These are phyloP conservation scores for Pseudopithomyces maydicus DNA, from an alignment of 2,329 filamentous ascomycete genomes.

Conservation along the genomic window DNA sequence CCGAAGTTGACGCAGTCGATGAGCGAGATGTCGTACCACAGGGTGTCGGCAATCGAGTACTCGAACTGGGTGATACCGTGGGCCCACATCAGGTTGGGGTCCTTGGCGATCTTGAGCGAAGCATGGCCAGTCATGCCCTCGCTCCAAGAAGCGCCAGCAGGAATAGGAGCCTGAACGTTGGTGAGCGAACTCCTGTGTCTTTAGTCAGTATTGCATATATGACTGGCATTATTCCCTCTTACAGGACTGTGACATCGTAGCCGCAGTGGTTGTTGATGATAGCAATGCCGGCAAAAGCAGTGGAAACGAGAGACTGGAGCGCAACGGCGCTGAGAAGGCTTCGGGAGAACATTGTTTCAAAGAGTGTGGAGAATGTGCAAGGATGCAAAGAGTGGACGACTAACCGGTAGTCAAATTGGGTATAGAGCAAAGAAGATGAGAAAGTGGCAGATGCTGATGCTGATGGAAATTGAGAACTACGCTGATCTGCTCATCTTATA, in stretches of 20 bases:
- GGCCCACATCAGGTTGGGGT: slow-evolving; percentile 3
- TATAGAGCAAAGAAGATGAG: slow-evolving; percentile 7
- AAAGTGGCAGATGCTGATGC: slow-evolving; percentile 5
- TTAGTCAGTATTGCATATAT: not conserved
- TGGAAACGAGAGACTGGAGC: slow-evolving; percentile 9
- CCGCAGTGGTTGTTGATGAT: slow-evolving; percentile 16
- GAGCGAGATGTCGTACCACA: slow-evolving; percentile 21
- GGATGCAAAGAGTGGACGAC: slow-evolving; percentile 17
- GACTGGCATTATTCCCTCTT: not conserved
- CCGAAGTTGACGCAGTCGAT: slow-evolving; percentile 17
- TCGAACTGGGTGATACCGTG: slow-evolving; percentile 21
- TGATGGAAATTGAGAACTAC: not conserved
- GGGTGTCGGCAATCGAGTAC: slow-evolving; percentile 12
- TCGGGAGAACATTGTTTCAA: slow-evolving; percentile 11
- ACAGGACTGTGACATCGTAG: slow-evolving; percentile 12
- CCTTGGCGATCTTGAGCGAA: slow-evolving; percentile 15
- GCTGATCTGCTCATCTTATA: slow-evolving; percentile 7
- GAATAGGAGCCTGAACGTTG: slow-evolving; percentile 1
- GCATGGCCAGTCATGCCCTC: slow-evolving; percentile 3
- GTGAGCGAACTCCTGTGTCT: slow-evolving; percentile 4
- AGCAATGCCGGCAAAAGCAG: slow-evolving; percentile 11
- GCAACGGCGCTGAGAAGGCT: slow-evolving; percentile 11
- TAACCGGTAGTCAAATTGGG: slow-evolving; percentile 15
- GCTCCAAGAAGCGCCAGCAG: slow-evolving; percentile 4
- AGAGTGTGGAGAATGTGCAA: slow-evolving; percentile 8